Percentiles rank a stretch among this genome's conserved stretches.
phyloP scores from a whole-genome alignment of 2,329 filamentous ascomycete species.

The Diaporthe aspalathi region DNA sequence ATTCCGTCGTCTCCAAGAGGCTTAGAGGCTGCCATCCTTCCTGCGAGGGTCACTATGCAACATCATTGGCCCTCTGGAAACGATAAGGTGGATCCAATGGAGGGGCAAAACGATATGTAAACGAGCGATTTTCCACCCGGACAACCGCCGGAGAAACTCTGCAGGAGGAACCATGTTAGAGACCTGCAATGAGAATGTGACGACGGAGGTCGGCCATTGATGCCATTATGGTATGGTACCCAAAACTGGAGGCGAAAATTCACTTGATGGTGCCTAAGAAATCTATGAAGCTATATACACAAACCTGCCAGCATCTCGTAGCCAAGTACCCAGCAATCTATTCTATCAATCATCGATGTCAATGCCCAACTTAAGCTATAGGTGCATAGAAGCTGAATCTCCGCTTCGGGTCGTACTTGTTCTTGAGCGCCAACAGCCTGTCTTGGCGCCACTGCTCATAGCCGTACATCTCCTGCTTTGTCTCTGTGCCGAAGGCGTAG shows the following conservation, averaged over 20 bases:
- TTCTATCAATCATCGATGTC: too few relatives aligned
- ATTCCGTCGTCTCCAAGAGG: background rate
- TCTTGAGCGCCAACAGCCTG: constrained; percentile 58
- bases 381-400: constrained; percentile 59
- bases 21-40: background rate
- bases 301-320: background rate
- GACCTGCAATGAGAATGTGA: background rate
- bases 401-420: constrained; percentile 59
- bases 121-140: background rate
- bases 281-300: background rate
- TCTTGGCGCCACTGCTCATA: constrained; percentile 60
- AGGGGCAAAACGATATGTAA: constrained; percentile 12
- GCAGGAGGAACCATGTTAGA: background rate
- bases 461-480: constrained; percentile 57
- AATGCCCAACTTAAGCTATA: constrained; percentile 40
- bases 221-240: too few relatives aligned
- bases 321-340: background rate
- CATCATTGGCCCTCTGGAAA: background rate
- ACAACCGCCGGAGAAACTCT: background rate
- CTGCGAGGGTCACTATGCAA: background rate
- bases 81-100: background rate
- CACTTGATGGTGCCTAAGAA: too few relatives aligned
- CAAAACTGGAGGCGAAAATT: too few relatives aligned
- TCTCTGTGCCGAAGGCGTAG: constrained; percentile 62
- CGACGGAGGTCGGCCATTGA: background rate